These are phyloP conservation scores for Achlya hypogyna DNA, from an alignment of 352 stramenopile genomes.

Conservation along the genomic window DNA sequence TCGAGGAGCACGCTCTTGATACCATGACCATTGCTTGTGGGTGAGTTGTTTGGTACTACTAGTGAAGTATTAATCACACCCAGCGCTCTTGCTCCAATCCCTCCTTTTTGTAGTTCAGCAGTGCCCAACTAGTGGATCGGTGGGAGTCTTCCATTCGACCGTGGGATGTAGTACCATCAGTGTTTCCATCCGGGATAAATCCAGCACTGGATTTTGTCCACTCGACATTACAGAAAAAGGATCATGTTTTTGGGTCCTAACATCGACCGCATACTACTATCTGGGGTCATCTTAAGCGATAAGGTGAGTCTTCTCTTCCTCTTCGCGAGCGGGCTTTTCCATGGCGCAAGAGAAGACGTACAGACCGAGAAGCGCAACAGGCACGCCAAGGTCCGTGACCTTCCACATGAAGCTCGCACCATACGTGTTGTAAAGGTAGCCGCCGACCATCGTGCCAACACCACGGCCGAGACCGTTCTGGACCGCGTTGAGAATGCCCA, in stretches of 20 bases:
- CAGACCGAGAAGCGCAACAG: conserved; percentile 24
- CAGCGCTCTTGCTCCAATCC: too few species aligned
- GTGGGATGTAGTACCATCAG: too few species aligned
- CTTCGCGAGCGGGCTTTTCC: neutral
- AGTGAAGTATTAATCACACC: too few species aligned
- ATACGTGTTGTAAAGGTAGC: conserved; percentile 62
- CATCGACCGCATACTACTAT: neutral
- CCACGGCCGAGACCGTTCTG: conserved; percentile 61
- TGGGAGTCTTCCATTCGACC: too few species aligned
- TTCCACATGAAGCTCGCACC: conserved; percentile 50
- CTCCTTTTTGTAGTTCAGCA: too few species aligned
- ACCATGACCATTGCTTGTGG: too few species aligned
- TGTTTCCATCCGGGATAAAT: neutral
- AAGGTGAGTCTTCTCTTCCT: neutral
- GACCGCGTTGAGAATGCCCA: conserved; percentile 50
- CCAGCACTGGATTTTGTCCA: neutral
- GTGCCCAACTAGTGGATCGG: too few species aligned
- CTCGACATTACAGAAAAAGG: neutral
- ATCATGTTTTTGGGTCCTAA: neutral
- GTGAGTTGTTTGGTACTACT: too few species aligned
- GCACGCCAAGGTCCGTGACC: conserved; percentile 21
- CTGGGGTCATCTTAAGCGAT: neutral
- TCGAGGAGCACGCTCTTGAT: too few species aligned
- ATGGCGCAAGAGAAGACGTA: conserved; percentile 14
- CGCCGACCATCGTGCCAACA: conserved; percentile 49